phyloP scores from a whole-genome alignment of 140 eudicot genomes.

The Erigeron philadelphicus region DNA sequence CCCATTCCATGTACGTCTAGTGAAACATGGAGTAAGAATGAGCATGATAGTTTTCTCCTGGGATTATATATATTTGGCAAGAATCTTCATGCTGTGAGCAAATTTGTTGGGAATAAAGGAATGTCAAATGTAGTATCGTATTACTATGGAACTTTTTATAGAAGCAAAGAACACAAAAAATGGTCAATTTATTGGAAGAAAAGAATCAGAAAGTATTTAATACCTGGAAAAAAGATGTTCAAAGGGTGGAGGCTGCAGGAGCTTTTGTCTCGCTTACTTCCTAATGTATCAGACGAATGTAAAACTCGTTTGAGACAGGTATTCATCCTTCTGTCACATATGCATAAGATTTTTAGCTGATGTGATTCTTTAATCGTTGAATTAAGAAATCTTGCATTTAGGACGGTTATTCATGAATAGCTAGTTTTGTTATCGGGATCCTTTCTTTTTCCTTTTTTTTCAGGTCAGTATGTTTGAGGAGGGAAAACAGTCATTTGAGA shows the following conservation, averaged over 20 bases:
- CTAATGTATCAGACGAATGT: conserved; percentile 47
- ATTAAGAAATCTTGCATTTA: neutral
- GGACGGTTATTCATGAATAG: neutral
- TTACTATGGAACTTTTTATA: conserved; percentile 65
- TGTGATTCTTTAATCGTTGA: neutral
- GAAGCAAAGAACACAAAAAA: conserved; percentile 37
- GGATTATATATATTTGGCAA: conserved; percentile 78
- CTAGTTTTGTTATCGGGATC: neutral
- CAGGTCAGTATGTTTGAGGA: conserved; percentile 57
- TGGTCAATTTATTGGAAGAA: conserved; percentile 62
- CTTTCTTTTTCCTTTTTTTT: neutral
- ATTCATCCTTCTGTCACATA: neutral
- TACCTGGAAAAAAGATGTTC: conserved; percentile 59
- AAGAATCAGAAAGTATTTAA: conserved; percentile 33
- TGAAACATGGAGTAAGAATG: conserved; percentile 53
- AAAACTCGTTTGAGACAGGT: conserved; percentile 57
- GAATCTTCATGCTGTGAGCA: conserved; percentile 51
- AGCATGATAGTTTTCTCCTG: conserved; percentile 58
- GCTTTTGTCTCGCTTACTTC: conserved; percentile 51
- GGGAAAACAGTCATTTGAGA: conserved; percentile 52
- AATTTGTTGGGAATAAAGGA: conserved; percentile 53
- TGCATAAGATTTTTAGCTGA: neutral
- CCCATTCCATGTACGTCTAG: conserved; percentile 53
- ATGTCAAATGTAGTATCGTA: conserved; percentile 42
- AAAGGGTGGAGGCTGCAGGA: conserved; percentile 68